Evolutionary conservation across 2,329 filamentous ascomycete genomes (phyloP).

Genomic region (Beauveria sp.): DNA sequence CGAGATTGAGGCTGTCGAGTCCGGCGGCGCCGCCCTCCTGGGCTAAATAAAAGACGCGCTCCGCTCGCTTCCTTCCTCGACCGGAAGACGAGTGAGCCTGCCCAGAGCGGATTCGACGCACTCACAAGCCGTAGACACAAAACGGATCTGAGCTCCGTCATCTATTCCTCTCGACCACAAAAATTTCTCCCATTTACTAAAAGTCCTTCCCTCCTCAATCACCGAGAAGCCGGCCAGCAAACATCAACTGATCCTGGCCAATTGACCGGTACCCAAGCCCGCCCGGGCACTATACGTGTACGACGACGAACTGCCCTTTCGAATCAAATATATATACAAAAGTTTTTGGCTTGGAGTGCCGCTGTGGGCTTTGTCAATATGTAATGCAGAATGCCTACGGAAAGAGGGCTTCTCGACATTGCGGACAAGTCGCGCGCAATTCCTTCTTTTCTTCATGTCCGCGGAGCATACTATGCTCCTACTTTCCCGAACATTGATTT

Average conservation of each 20-base stretch:
- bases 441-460: neutral
- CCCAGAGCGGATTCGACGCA: neutral
- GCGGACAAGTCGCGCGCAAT: conserved; percentile 9
- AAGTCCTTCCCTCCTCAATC: neutral
- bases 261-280: neutral
- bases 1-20: conserved; percentile 95
- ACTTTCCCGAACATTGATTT: neutral
- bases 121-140: conserved; percentile 3
- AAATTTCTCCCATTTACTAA: neutral
- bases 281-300: conserved; percentile 1
- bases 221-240: neutral
- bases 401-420: conserved; percentile 12
- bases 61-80: neutral
- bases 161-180: neutral
- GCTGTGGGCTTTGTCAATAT: conserved; percentile 10
- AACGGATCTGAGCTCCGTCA: neutral
- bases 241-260: conserved; percentile 1
- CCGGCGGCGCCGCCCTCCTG: conserved; percentile 65
- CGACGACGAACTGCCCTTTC: neutral
- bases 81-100: neutral
- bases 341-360: conserved; percentile 9
- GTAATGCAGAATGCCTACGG: conserved; percentile 9
- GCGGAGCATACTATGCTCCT: neutral
- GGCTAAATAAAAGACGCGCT: conserved; percentile 27
- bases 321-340: conserved; percentile 4